phyloP scores from a whole-genome alignment of 176 grass and related monocot genomes.

The Musa troglodytarum region DNA sequence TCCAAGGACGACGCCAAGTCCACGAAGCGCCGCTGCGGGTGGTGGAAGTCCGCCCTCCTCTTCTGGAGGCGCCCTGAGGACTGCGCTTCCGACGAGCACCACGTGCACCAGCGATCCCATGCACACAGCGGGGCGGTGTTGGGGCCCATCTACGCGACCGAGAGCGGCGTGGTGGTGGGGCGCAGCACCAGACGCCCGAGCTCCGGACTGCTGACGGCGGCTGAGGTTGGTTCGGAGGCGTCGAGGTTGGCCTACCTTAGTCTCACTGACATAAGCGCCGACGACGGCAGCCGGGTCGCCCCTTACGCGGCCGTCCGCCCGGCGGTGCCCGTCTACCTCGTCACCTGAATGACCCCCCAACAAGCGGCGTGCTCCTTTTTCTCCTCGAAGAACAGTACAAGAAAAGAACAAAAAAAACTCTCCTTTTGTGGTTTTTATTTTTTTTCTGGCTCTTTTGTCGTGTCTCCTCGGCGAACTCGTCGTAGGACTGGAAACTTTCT shows the following conservation, averaged over 20 bases:
- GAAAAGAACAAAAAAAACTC: too few relatives aligned
- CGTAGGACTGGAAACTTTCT: neutral
- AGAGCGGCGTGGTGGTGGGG: neutral
- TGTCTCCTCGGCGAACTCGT: neutral
- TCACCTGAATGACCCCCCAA: constrained; percentile 26
- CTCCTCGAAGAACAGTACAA: neutral
- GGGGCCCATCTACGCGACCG: neutral
- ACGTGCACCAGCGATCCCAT: neutral
- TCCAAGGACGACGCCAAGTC: constrained; percentile 20
- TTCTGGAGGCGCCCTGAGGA: constrained; percentile 32
- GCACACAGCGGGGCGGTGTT: neutral
- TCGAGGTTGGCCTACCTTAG: constrained; percentile 29
- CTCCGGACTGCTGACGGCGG: constrained; percentile 25
- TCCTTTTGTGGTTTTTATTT: too few relatives aligned
- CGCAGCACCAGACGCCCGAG: constrained; percentile 30
- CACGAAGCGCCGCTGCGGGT: constrained; percentile 27
- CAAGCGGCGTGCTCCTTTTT: neutral
- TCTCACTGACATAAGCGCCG: constrained; percentile 23
- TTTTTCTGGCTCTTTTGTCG: neutral
- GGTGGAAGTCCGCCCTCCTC: constrained; percentile 48
- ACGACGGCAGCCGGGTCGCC: neutral
- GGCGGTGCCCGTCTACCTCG: constrained; percentile 56
- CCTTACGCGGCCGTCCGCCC: neutral
- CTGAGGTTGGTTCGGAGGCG: constrained; percentile 30
- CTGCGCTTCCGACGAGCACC: neutral